Conservation (phyloP, 2,329 filamentous ascomycete genomes). For the Phaeosphaeriaceae sp. region DNA sequence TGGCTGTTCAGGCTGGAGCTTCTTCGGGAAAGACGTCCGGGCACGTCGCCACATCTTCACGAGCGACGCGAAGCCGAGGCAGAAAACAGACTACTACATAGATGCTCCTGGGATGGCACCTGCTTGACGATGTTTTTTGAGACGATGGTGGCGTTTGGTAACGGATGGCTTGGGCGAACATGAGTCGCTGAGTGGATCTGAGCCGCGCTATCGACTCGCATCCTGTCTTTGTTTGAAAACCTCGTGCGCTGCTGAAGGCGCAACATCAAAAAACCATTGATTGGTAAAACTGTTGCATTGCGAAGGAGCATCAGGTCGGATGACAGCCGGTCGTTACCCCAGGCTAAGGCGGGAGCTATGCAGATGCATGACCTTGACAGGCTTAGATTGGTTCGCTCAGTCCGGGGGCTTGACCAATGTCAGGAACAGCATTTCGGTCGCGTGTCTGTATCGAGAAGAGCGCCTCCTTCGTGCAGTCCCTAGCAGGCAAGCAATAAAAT, state of each 20-base stretch:
- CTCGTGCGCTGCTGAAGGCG: conserved; percentile 10
- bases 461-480: conserved; percentile 20
- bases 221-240: conserved; percentile 12
- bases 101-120: conserved; percentile 23
- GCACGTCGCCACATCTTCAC: conserved; percentile 35
- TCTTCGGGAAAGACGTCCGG: conserved; percentile 38
- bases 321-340: conserved; percentile 6
- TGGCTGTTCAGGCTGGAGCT: conserved; percentile 26
- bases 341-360: conserved; percentile 8
- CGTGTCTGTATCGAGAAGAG: conserved; percentile 19
- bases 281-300: conserved; percentile 18
- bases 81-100: conserved; percentile 8
- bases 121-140: conserved; percentile 16
- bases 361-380: not conserved
- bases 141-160: not conserved
- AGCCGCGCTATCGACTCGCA: conserved; percentile 11
- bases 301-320: conserved; percentile 6
- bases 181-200: conserved; percentile 7
- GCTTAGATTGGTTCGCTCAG: not conserved
- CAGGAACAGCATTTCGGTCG: conserved; percentile 14
- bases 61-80: conserved; percentile 27
- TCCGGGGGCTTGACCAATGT: not conserved
- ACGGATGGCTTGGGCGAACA: conserved; percentile 5
- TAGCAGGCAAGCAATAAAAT: conserved; percentile 24
- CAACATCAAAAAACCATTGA: conserved; percentile 2